Conservation (phyloP, 768 basidiomycete genomes). For the Podaxis sp. region DNA sequence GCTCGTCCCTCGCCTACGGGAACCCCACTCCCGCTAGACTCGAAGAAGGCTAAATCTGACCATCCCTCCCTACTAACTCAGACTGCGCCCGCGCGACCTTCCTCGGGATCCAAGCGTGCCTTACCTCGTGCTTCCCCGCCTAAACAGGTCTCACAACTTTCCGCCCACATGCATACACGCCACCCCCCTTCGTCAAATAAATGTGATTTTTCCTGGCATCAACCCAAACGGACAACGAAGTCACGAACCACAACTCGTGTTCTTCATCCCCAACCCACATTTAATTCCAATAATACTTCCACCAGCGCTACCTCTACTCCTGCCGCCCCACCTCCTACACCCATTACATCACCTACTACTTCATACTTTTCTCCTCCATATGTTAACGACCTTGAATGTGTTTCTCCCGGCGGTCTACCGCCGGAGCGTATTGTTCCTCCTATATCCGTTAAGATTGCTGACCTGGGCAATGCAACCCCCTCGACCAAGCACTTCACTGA, state of each 20-base stretch:
- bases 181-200: slow-evolving; percentile 28
- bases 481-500: slow-evolving; percentile 90
- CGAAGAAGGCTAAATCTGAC: slow-evolving; percentile 20
- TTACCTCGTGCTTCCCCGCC: slow-evolving; percentile 35
- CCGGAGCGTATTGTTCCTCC: slow-evolving; percentile 31
- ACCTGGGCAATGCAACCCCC: slow-evolving; percentile 92
- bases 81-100: slow-evolving; percentile 47
- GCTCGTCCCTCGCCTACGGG: slow-evolving; percentile 39
- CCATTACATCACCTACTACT: slow-evolving; percentile 27
- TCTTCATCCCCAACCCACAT: slow-evolving; percentile 19
- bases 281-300: slow-evolving; percentile 13
- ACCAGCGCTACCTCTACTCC: slow-evolving; percentile 21
- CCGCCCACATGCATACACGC: slow-evolving; percentile 37
- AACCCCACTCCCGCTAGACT: slow-evolving; percentile 24
- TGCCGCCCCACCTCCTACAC: slow-evolving; percentile 34
- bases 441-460: slow-evolving; percentile 89
- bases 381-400: slow-evolving; percentile 6
- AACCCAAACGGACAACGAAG: slow-evolving; percentile 11
- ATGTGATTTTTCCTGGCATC: slow-evolving; percentile 15
- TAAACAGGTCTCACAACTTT: slow-evolving; percentile 38
- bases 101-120: slow-evolving; percentile 25
- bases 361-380: slow-evolving; percentile 16
- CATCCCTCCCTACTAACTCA: slow-evolving; percentile 61
- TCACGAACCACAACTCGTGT: slow-evolving; percentile 19
- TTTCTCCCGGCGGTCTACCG: slow-evolving; percentile 2